Conservation (phyloP, 148 eudicot species). For the Rhododendron kiyosumense region DNA sequence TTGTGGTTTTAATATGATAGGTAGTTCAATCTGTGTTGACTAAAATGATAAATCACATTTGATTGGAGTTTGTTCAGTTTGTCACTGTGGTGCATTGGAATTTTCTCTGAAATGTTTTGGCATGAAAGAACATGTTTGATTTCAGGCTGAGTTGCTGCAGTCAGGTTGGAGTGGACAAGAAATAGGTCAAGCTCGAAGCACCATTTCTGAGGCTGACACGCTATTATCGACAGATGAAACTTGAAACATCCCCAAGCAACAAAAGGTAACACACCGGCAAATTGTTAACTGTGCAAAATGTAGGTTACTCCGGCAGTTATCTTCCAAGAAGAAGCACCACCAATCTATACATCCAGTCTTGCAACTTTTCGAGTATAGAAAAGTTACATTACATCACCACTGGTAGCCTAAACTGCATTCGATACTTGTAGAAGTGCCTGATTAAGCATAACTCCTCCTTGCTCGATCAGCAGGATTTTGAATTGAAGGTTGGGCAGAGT, state of each 20-base stretch:
- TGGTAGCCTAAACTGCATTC: neutral
- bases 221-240: too few species aligned
- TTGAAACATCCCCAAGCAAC: too few species aligned
- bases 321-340: neutral
- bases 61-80: neutral
- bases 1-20: neutral
- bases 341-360: neutral
- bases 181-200: too few species aligned
- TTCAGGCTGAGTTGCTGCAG: too few species aligned
- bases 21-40: neutral
- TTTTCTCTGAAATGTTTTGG: neutral
- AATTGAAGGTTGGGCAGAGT: too few species aligned
- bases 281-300: neutral
- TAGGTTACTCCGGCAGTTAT: neutral
- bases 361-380: neutral
- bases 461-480: neutral
- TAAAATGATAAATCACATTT: neutral
- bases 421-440: slow-evolving; percentile 24
- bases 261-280: neutral
- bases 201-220: too few species aligned
- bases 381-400: neutral
- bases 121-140: too few species aligned
- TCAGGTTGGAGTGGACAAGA: too few species aligned
- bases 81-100: neutral
- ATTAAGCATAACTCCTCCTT: slow-evolving; percentile 8